A percentile compares a stretch with the other conserved stretches of the same genome.
Evolutionary conservation across 2,329 filamentous ascomycete genomes (phyloP).

Genomic region (Byssoonygena ceratinophila): DNA sequence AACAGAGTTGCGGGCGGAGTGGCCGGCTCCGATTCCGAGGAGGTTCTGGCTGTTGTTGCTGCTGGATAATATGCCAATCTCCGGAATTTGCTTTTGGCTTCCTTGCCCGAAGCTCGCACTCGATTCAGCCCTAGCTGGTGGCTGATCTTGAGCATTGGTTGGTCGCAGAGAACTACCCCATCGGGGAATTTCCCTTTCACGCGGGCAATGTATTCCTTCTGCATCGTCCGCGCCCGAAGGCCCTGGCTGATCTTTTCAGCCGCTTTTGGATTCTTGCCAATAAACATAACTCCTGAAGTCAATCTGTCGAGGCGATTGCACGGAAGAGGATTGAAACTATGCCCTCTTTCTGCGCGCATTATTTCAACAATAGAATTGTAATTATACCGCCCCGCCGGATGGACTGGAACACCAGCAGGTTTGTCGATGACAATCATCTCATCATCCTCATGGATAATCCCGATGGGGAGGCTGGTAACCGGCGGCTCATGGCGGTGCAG

Average conservation of each 20-base stretch:
- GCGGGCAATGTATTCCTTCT: constrained; percentile 89
- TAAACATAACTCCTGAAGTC: constrained; percentile 96
- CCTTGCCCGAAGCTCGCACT: constrained; percentile 85
- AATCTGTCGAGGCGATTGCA: constrained; percentile 91
- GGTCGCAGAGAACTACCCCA: constrained; percentile 80
- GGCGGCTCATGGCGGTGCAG: constrained; percentile 93
- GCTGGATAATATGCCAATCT: constrained; percentile 82
- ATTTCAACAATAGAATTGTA: constrained; percentile 94
- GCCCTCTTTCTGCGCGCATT: constrained; percentile 62
- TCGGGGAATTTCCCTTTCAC: constrained; percentile 88
- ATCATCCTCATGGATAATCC: constrained; percentile 79
- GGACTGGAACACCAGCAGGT: constrained; percentile 85
- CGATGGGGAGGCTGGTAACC: constrained; percentile 68
- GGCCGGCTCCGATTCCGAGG: constrained; percentile 7
- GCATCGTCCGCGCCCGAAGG: constrained; percentile 68
- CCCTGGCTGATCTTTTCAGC: constrained; percentile 68
- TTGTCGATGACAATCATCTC: constrained; percentile 96
- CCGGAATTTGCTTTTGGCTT: constrained; percentile 82
- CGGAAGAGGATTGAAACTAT: constrained; percentile 52
- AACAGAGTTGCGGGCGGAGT: constrained; percentile 13
- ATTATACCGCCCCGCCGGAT: constrained; percentile 89
- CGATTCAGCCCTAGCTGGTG: constrained; percentile 90
- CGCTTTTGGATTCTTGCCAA: constrained; percentile 73
- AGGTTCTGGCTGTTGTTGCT: constrained; percentile 20
- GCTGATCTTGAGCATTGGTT: constrained; percentile 87